A percentile compares a stretch with the other conserved stretches of the same genome.
Evolutionary conservation across 441 rosid species (phyloP).

Genomic region (Aquilaria agallochum): DNA sequence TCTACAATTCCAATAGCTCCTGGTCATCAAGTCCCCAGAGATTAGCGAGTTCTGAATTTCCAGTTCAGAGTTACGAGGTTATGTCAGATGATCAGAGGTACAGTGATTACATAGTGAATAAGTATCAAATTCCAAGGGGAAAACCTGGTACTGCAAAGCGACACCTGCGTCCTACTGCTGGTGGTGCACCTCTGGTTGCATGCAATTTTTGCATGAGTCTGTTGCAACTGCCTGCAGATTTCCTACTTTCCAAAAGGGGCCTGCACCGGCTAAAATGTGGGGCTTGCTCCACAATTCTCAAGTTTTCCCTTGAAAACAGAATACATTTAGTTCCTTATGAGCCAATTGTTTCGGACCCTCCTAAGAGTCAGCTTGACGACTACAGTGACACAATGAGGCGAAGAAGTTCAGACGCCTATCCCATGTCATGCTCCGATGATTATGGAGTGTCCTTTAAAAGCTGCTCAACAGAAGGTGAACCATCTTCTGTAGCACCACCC

Average conservation of each 20-base stretch:
- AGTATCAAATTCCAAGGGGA: slow-evolving; percentile 35
- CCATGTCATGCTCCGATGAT: slow-evolving; percentile 40
- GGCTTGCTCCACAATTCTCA: slow-evolving; percentile 60
- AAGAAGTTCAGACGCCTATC: slow-evolving; percentile 27
- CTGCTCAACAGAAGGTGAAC: slow-evolving; percentile 29
- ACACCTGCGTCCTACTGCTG: slow-evolving; percentile 61
- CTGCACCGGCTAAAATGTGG: slow-evolving; percentile 74
- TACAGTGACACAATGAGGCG: slow-evolving; percentile 25
- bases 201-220: slow-evolving; percentile 56
- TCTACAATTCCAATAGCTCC: slow-evolving; percentile 35
- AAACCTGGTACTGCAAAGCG: slow-evolving; percentile 49
- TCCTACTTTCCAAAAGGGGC: slow-evolving; percentile 45
- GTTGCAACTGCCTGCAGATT: slow-evolving; percentile 76
- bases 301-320: slow-evolving; percentile 45
- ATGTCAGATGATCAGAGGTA: slow-evolving; percentile 50
- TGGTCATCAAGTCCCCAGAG: slow-evolving; percentile 62
- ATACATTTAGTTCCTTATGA: slow-evolving; percentile 47
- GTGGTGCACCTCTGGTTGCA: slow-evolving; percentile 78
- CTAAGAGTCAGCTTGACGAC: slow-evolving; percentile 39
- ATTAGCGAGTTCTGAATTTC: slow-evolving; percentile 35
- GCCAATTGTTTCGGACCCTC: slow-evolving; percentile 26
- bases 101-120: slow-evolving; percentile 34
- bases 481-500: slow-evolving; percentile 17
- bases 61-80: slow-evolving; percentile 32
- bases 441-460: slow-evolving; percentile 33